Evolutionary conservation across 352 stramenopile species (phyloP), one percentile per base, ranked within the genome.

Genomic region (Blastocystis sp.): DNA sequence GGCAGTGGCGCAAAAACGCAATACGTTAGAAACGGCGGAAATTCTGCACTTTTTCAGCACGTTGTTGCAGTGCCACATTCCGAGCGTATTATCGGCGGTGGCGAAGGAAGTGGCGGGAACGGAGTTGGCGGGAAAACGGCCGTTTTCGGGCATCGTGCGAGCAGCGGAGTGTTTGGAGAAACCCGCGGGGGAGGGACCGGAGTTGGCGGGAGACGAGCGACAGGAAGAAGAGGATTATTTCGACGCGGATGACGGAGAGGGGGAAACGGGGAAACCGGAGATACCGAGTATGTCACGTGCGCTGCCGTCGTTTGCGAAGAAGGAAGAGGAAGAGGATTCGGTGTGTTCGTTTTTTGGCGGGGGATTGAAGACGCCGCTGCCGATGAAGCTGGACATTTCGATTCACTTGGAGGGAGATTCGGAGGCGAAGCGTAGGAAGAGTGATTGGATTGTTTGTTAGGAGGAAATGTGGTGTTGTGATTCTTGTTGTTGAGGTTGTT

Each of bases 271-370:
- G n/a, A n/a, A n/a, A n/a, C n/a, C n/a, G n/a, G n/a, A 32, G 3
- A 59, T 59, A 6, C 51, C 51, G 7, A 16, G 18, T 59, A 14
- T 59, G 11, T 2, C n/a, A 11, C 42, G 32, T 9, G 0, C 16
- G 2, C 6, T 75, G 24, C 36, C 42, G 24, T 46, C 63, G 4
- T 29, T 75, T 53, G 63, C n/a, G 32, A 21, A 32, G 18, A 51
- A 51, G 6, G 63, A 75, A 53, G 36, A 51, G 36, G 63, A 38
- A 29, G 16, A 34, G 24, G 63, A 75, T 21, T 75, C 63, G 27
- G 27, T 75, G n/a, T 4, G 44, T 32, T 75, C 63, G 36, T 75
- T 75, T n/a, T 75, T 75, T 51, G 63, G 63, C n/a, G 40, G 24
- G 14, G 63, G 63, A 29, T 48, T 75, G 36, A 51, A 9, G 16